Evolutionary conservation across 176 grass and related monocot genomes (phyloP).

Genomic region (Triticum monococcum): DNA sequence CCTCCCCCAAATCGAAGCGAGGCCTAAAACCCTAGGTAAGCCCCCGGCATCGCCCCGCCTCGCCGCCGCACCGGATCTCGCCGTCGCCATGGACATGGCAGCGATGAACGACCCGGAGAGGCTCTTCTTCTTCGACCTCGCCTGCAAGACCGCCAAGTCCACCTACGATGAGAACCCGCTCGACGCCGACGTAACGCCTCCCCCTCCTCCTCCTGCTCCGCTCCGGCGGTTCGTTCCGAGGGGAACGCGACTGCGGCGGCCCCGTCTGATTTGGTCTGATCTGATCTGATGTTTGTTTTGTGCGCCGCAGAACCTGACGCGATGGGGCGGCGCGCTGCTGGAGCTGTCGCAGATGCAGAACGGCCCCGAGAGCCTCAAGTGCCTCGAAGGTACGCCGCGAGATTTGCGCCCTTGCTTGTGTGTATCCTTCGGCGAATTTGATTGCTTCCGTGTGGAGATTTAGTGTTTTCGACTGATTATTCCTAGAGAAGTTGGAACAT

Average conservation of each 20-base stretch:
- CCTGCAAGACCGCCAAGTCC: constrained; percentile 59
- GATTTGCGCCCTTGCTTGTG: neutral
- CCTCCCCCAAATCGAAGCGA: constrained; percentile 3
- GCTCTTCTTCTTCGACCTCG: constrained; percentile 74
- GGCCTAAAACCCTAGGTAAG: constrained; percentile 47
- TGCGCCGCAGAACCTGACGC: constrained; percentile 61
- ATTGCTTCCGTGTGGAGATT: neutral
- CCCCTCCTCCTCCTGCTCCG: neutral
- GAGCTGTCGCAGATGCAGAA: constrained; percentile 66
- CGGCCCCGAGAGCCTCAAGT: constrained; percentile 44
- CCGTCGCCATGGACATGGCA: constrained; percentile 52
- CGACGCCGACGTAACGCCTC: constrained; percentile 66
- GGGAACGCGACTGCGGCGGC: neutral
- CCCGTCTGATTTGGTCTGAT: neutral
- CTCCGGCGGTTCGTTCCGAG: neutral
- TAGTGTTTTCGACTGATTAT: neutral
- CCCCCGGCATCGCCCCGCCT: neutral
- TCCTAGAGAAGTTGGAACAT: neutral
- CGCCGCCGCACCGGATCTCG: constrained; percentile 25
- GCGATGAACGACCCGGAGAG: constrained; percentile 54
- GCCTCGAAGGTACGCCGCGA: constrained; percentile 45
- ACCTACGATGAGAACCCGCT: constrained; percentile 52
- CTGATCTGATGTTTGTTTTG: neutral
- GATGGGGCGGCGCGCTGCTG: constrained; percentile 79
- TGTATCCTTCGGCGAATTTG: neutral